Percentiles rank a stretch among this genome's conserved stretches.
phyloP scores from a whole-genome alignment of 2,329 filamentous ascomycete genomes.

The Dothiorella sarmentorum region DNA sequence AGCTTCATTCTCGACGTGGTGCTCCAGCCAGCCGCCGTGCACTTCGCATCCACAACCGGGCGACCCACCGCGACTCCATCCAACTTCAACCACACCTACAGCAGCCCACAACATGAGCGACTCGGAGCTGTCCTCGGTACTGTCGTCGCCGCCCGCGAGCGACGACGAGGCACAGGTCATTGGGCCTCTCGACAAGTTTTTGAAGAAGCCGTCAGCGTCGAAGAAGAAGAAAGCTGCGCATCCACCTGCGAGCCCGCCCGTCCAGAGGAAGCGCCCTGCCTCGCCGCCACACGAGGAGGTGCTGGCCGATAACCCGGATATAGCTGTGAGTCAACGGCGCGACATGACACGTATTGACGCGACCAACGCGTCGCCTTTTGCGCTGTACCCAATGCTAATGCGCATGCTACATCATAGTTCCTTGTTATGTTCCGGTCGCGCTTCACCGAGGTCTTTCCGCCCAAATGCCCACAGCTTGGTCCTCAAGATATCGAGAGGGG shows the following conservation, averaged over 20 bases:
- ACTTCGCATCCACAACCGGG: slow-evolving; percentile 16
- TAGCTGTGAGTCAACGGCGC: slow-evolving; percentile 69
- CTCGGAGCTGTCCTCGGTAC: slow-evolving; percentile 53
- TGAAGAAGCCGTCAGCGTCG: slow-evolving; percentile 26
- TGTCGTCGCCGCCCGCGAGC: slow-evolving; percentile 57
- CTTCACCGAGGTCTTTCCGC: slow-evolving; percentile 84
- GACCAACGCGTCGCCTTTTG: slow-evolving; percentile 13
- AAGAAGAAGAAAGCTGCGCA: slow-evolving; percentile 37
- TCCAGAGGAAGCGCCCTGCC: slow-evolving; percentile 71
- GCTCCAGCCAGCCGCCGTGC: slow-evolving; percentile 15
- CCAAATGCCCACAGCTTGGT: slow-evolving; percentile 83
- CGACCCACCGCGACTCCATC: slow-evolving; percentile 9
- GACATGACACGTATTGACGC: slow-evolving; percentile 36
- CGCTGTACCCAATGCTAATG: slow-evolving; percentile 28
- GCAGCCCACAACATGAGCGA: slow-evolving; percentile 48
- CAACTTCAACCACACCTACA: background rate
- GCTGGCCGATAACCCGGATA: slow-evolving; percentile 84
- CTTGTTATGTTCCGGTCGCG: slow-evolving; percentile 97
- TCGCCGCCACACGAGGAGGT: slow-evolving; percentile 90
- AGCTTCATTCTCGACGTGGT: slow-evolving; percentile 17
- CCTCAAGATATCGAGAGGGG: slow-evolving; percentile 93
- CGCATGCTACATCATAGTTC: slow-evolving; percentile 59
- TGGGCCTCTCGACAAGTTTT: slow-evolving; percentile 25
- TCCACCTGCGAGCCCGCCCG: slow-evolving; percentile 42
- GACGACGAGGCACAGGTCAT: slow-evolving; percentile 52